Conservation (phyloP, 768 basidiomycete species). For the Trametes sanguinea region DNA sequence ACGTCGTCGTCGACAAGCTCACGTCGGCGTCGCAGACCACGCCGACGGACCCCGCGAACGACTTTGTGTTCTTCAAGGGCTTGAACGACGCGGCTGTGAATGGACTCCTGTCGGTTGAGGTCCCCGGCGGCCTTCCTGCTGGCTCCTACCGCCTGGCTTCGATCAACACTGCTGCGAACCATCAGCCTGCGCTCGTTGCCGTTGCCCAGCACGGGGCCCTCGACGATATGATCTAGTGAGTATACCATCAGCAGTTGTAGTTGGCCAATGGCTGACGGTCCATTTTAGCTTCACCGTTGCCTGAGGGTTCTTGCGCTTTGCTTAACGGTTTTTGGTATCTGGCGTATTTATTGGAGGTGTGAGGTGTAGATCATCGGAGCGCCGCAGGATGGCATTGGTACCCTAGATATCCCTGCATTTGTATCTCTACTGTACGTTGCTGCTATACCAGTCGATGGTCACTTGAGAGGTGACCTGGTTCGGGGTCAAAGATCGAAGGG, state of each 20-base stretch:
- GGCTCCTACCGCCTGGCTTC: conserved; percentile 51
- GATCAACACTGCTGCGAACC: conserved; percentile 46
- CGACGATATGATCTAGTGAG: conserved; percentile 39
- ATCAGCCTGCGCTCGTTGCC: conserved; percentile 39
- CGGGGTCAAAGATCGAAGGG: too few species aligned
- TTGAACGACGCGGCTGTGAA: conserved; percentile 47
- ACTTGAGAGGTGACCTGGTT: too few species aligned
- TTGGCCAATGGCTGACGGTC: background rate
- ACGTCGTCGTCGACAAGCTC: conserved; percentile 61
- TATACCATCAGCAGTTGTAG: background rate
- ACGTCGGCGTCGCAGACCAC: conserved; percentile 48
- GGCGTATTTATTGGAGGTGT: conserved; percentile 17
- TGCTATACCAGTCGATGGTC: conserved; percentile 1
- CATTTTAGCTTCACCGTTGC: conserved; percentile 23
- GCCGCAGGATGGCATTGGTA: background rate
- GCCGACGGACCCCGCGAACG: conserved; percentile 46
- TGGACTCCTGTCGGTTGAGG: conserved; percentile 49
- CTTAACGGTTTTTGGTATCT: background rate
- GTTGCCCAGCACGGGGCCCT: conserved; percentile 42
- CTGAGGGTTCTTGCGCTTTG: background rate
- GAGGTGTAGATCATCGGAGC: background rate
- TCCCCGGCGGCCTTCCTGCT: conserved; percentile 54
- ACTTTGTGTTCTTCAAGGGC: conserved; percentile 61
- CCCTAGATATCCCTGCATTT: background rate
- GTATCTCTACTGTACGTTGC: conserved; percentile 10